Evolutionary conservation across 2,329 filamentous ascomycete species (phyloP).

Genomic region (Fusarium sp.): DNA sequence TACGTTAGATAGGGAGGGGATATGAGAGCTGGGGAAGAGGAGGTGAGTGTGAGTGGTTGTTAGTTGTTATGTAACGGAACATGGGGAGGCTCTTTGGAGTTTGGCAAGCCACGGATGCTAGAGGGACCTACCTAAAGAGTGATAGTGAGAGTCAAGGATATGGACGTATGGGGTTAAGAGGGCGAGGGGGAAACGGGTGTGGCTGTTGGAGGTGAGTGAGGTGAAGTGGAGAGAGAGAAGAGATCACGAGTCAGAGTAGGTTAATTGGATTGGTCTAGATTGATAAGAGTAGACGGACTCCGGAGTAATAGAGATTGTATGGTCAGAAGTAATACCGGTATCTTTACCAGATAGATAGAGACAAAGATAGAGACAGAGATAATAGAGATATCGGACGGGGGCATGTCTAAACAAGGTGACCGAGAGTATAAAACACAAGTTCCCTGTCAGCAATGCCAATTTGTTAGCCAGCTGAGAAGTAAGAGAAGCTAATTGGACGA

Average conservation of each 20-base stretch:
- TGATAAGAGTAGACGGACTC: not conserved
- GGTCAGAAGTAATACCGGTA: not conserved
- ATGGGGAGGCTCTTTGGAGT: slow-evolving; percentile 1
- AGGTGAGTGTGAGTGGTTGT: not conserved
- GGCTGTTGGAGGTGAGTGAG: not conserved
- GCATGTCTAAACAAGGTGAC: not conserved
- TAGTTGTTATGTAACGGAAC: slow-evolving; percentile 19
- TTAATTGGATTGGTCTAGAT: not conserved
- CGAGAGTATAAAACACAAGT: slow-evolving; percentile 18
- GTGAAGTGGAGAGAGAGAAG: not conserved
- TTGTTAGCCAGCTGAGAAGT: not conserved
- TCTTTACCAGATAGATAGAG: not conserved
- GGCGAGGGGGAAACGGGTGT: not conserved
- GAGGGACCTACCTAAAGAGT: slow-evolving; percentile 8
- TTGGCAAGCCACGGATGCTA: not conserved
- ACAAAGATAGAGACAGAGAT: not conserved
- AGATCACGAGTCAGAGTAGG: not conserved
- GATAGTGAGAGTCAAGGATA: not conserved
- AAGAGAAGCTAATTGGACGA: not conserved
- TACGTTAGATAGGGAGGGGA: not conserved
- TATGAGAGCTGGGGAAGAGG: not conserved
- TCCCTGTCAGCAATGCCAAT: too few relatives aligned
- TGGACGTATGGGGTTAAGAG: not conserved
- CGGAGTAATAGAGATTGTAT: not conserved
- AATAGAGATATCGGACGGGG: too few relatives aligned